Conservation (phyloP, 495 filamentous ascomycete genomes). For the Xylaria castorea region DNA sequence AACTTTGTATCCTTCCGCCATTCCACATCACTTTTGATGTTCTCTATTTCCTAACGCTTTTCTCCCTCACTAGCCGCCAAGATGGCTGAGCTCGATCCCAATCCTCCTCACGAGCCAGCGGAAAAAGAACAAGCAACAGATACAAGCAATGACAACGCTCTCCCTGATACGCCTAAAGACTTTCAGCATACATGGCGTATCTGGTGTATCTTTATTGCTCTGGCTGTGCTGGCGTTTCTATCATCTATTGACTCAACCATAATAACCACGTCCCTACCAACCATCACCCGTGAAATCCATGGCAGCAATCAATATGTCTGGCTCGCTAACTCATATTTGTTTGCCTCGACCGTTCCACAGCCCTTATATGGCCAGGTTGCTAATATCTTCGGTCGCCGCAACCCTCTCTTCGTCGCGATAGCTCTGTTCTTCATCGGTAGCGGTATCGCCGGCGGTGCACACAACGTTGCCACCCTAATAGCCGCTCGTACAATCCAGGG, state of each 20-base stretch:
- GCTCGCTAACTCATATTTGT: slow-evolving; percentile 60
- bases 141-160: no score
- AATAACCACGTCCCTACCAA: slow-evolving; percentile 27
- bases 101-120: no score
- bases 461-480: slow-evolving; percentile 70
- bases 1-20: no score
- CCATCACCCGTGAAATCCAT: slow-evolving; percentile 17
- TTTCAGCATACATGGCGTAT: slow-evolving; percentile 21
- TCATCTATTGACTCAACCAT: slow-evolving; percentile 16
- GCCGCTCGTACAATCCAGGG: slow-evolving; percentile 76
- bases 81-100: no score
- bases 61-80: no score
- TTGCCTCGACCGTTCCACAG: slow-evolving; percentile 51
- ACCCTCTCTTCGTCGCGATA: slow-evolving; percentile 66
- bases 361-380: slow-evolving; percentile 50
- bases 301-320: slow-evolving; percentile 44
- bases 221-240: slow-evolving; percentile 6
- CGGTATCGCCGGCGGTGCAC: slow-evolving; percentile 69
- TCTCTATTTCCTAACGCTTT: no score
- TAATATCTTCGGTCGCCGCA: slow-evolving; percentile 80
- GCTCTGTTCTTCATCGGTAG: slow-evolving; percentile 68
- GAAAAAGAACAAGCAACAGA: no score
- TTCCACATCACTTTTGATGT: no score
- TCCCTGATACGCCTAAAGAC: no score
- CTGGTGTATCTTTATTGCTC: background rate